Base-by-base conservation (phyloP, 2,329 filamentous ascomycete species). In the Fusarium sp. region DNA sequence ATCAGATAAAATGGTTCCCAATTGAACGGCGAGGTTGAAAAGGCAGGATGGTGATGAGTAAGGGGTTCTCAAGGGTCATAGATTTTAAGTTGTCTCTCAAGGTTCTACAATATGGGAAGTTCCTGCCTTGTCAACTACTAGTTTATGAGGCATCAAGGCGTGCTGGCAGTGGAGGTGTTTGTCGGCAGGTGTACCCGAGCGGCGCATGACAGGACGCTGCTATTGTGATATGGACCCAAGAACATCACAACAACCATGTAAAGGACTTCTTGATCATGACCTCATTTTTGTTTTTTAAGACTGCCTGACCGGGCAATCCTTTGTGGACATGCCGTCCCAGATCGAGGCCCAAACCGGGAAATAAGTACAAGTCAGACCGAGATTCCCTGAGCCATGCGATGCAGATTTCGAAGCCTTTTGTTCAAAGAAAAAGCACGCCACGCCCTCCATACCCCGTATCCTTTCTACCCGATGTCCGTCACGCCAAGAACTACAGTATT, bases 361-460 rank as follows among this genome's bases (percentile, higher is more conserved):
- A 77, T 73, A 79, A 77, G 73, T 78, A 77, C 75, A 78, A 78
- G 76, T 77, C 77, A 77, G 76, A 79, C 77, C 75, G 76, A 75
- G 74, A 78, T 78, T 76, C 71, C 76, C 67, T 75, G 76, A 80
- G 77, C 78, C 76, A 78, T 79, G 78, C 77, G 76, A 80, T 80
- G 78, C 78, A 76, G 73, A 73, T 76, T 78, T 76, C 70, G 73
- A 77, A 76, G 73, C 73, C 71, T 76, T 73, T 66, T 70, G 68
- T 65, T 73, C 65, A 75, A 67, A 75, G 70, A 79, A 78, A 78
- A 78, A 78, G 76, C 76, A 80, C 76, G 77, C 78, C 76, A 75
- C 76, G 78, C 77, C 76, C 67, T 75, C 77, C 73, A 74, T 76
- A 73, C 70, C 76, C 76, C 76, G 66, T 75, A 75, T 76, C 74